Percentiles rank a stretch among this genome's conserved stretches.
These are phyloP conservation scores for Fistulifera pelliculosa DNA, from an alignment of 108 stramenopile genomes.

Conservation along the genomic window DNA sequence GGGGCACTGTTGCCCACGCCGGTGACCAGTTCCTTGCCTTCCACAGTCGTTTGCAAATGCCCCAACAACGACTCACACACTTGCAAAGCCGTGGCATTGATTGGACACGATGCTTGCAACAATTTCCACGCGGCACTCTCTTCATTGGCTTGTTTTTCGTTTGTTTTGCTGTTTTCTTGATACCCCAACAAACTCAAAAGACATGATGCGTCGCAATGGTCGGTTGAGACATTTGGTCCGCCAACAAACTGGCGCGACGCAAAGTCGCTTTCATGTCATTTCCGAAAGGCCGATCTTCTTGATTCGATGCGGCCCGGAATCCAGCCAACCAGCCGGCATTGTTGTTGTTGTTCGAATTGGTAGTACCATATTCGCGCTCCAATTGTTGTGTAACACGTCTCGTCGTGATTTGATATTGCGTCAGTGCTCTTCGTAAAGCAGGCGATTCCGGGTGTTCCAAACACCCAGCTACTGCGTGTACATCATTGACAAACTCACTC, in stretches of 20 bases:
- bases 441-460: slow-evolving; percentile 40
- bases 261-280: slow-evolving; percentile 26
- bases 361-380: slow-evolving; percentile 19
- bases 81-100: slow-evolving; percentile 40
- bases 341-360: slow-evolving; percentile 5
- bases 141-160: slow-evolving; percentile 1
- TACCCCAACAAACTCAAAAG: slow-evolving; percentile 47
- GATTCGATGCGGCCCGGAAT: slow-evolving; percentile 22
- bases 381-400: slow-evolving; percentile 18
- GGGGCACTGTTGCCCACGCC: slow-evolving; percentile 15
- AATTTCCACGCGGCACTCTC: slow-evolving; percentile 32
- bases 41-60: slow-evolving; percentile 21
- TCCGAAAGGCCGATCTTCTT: slow-evolving; percentile 41
- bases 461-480: slow-evolving; percentile 31
- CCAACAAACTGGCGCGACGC: slow-evolving; percentile 24
- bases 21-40: slow-evolving; percentile 40
- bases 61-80: slow-evolving; percentile 55
- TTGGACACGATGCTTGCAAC: slow-evolving; percentile 27
- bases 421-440: slow-evolving; percentile 27
- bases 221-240: slow-evolving; percentile 27
- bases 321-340: slow-evolving; percentile 11
- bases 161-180: slow-evolving; percentile 16
- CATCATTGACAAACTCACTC: slow-evolving; percentile 21
- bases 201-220: slow-evolving; percentile 45
- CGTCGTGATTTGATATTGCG: slow-evolving; percentile 34